Evolutionary conservation across 768 basidiomycete genomes (phyloP), one percentile per base, ranked within the genome.

Genomic region (Podaxis carcinomalis): DNA sequence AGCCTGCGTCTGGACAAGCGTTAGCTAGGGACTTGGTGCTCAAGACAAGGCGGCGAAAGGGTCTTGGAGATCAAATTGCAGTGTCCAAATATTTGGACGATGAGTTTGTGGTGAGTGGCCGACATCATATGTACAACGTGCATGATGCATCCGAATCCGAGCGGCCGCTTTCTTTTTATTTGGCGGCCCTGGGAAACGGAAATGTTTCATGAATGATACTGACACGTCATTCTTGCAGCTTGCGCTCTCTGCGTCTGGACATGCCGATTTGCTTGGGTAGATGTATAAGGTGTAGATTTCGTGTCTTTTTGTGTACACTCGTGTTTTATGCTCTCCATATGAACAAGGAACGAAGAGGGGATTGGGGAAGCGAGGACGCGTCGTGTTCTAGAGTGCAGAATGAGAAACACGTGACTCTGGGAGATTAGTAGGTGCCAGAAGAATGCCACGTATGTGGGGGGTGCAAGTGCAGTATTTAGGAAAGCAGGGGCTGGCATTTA

Each of bases 41-140:
- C 57, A 99, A 99, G 78, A 98, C 96, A 19, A 86, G 97, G 61
- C 82, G 97, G 75, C 81, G 97, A 70, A 99, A 99, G 72, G 97
- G 97, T 21, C 83, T 98, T 28, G 94, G 94, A 25, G 96, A 98
- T 74, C 92, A 94, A 75, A 96, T 98, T 64, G 93, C 95, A 6
- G 95, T 97, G 63, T 94, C 95, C 35, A 98, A 97, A 74, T 98
- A 97, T 76, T 73, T 98, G 71, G 95, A 98, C 73, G 94, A 97
- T 70, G 95, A 98, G 80, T 95, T 95, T 80, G 88, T 93, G 79
- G 88, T 92, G 72, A 70, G 89, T 83, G 36, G 55, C 55, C 37
- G 54, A 36, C 51, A 28, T 42, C 21, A 23, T 23, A 23, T 23
- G 50, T 21, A 21, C 46, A 9, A 36, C 42, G 36, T 32, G 39